Evolutionary conservation across 768 basidiomycete species (phyloP).

Genomic region (Lentinus brumalis): DNA sequence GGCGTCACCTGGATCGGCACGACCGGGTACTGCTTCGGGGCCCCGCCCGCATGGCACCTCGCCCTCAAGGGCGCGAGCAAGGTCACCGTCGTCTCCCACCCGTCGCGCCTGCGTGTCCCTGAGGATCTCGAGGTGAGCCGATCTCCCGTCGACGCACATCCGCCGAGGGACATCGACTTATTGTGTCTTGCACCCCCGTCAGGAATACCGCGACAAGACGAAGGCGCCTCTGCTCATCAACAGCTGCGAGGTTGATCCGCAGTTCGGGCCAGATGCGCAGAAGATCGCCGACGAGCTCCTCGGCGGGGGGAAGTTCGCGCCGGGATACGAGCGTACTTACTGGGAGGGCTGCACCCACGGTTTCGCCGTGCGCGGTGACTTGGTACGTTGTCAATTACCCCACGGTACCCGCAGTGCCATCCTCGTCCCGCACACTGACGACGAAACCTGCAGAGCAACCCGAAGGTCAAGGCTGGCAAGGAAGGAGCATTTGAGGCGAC

Average conservation of each 20-base stretch:
- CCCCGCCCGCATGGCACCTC: constrained; percentile 46
- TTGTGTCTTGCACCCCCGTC: too few relatives aligned
- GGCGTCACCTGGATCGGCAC: constrained; percentile 43
- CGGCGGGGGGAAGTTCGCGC: constrained; percentile 38
- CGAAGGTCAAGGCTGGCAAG: constrained; percentile 33
- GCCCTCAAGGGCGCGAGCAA: constrained; percentile 43
- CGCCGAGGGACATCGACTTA: too few relatives aligned
- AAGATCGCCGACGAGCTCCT: constrained; percentile 40
- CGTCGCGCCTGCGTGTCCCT: constrained; percentile 43
- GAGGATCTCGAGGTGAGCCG: constrained; percentile 38
- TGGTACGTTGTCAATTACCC: constrained; percentile 22
- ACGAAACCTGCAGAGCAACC: background rate
- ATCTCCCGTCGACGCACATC: background rate
- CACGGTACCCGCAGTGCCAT: too few relatives aligned
- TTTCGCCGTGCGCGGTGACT: constrained; percentile 45
- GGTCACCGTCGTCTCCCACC: constrained; percentile 47
- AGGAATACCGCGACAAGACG: constrained; percentile 37
- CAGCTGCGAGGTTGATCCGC: constrained; percentile 37
- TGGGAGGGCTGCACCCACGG: constrained; percentile 35
- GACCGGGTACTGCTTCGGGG: constrained; percentile 47
- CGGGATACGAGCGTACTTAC: constrained; percentile 39
- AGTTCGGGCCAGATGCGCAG: constrained; percentile 37
- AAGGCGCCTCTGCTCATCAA: constrained; percentile 46
- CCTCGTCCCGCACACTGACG: background rate
- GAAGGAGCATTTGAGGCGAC: constrained; percentile 43